Percentiles rank a stretch among this genome's conserved stretches.
phyloP scores from a whole-genome alignment of 2,329 filamentous ascomycete genomes.

The Dothidotthia symphoricarpi region DNA sequence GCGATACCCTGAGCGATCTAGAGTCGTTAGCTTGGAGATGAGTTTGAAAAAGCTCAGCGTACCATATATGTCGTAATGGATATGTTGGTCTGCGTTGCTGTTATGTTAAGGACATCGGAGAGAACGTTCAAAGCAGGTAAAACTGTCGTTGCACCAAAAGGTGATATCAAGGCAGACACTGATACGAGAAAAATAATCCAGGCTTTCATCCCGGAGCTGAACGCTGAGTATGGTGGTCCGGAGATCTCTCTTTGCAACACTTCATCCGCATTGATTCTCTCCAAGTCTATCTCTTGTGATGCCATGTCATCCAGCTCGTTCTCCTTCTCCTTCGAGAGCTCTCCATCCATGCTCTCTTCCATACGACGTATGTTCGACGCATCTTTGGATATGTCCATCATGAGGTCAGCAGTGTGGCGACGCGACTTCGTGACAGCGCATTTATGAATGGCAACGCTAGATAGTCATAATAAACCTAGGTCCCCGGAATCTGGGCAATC shows the following conservation, averaged over 20 bases:
- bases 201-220: constrained; percentile 42
- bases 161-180: constrained; percentile 50
- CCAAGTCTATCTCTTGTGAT: constrained; percentile 12
- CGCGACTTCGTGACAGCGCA: too few species aligned
- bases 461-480: too few species aligned
- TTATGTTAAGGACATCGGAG: constrained; percentile 43
- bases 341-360: constrained; percentile 1
- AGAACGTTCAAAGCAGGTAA: constrained; percentile 38
- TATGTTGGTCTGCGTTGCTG: constrained; percentile 48
- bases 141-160: constrained; percentile 43
- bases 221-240: constrained; percentile 33
- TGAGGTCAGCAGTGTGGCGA: too few species aligned
- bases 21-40: constrained; percentile 6
- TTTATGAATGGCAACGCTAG: too few species aligned
- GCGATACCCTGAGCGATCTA: constrained; percentile 52
- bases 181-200: constrained; percentile 52
- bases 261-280: constrained; percentile 10
- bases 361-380: too few species aligned
- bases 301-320: too few species aligned
- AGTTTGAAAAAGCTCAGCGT: not conserved
- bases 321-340: not conserved
- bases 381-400: not conserved
- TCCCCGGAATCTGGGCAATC: constrained; percentile 1
- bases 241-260: constrained; percentile 22
- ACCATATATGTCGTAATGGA: constrained; percentile 54